Conservation (phyloP, 345 rosid genomes). For the Corchorus olitorius region DNA sequence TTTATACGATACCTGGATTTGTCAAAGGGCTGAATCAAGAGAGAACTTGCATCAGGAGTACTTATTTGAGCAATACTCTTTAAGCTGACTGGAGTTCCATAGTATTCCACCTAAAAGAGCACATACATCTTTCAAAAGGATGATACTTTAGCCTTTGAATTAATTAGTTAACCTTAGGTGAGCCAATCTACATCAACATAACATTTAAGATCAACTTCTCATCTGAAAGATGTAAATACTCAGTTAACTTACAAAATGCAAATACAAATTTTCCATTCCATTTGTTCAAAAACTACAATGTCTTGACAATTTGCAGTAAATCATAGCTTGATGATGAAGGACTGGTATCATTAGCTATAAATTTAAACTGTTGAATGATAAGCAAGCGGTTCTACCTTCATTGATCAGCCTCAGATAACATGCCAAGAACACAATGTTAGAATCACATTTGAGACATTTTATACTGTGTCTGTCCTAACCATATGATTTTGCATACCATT, state of each 20-base stretch:
- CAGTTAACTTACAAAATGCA: background rate
- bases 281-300: too few species aligned
- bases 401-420: background rate
- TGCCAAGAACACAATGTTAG: background rate
- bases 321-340: too few species aligned
- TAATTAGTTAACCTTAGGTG: background rate
- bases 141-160: background rate
- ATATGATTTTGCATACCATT: background rate
- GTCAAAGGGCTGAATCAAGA: slow-evolving; percentile 90
- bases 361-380: background rate
- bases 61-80: slow-evolving; percentile 92
- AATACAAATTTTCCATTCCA: background rate
- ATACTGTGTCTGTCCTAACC: background rate
- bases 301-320: too few species aligned
- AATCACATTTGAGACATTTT: background rate
- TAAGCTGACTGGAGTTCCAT: slow-evolving; percentile 90
- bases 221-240: background rate
- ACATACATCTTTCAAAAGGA: slow-evolving; percentile 16
- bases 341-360: background rate
- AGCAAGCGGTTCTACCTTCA: background rate
- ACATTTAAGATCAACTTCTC: background rate
- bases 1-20: slow-evolving; percentile 70
- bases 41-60: slow-evolving; percentile 89
- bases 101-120: slow-evolving; percentile 74
- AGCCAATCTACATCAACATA: background rate